These are phyloP conservation scores for Pseudogymnoascus sp. DNA, from an alignment of 2,329 filamentous ascomycete genomes.

Conservation along the genomic window DNA sequence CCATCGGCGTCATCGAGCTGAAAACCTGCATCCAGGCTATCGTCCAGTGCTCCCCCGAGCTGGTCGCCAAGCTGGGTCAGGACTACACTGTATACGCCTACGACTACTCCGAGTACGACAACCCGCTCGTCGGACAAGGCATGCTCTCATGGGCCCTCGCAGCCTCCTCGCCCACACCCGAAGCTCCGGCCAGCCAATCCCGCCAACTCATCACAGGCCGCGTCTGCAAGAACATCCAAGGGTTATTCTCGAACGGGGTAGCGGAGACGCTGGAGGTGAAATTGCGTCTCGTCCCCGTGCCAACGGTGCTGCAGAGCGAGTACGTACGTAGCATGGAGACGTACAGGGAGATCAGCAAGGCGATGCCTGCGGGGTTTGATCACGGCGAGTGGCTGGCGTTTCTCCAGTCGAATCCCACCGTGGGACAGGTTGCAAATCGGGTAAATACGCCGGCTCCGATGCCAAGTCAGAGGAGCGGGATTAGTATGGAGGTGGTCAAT, in stretches of 20 bases:
- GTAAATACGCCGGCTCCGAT: slow-evolving; percentile 20
- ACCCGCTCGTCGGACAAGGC: slow-evolving; percentile 87
- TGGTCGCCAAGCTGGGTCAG: slow-evolving; percentile 61
- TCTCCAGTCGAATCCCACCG: slow-evolving; percentile 58
- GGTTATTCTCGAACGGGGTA: slow-evolving; percentile 72
- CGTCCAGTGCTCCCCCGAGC: slow-evolving; percentile 70
- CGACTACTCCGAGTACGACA: slow-evolving; percentile 93
- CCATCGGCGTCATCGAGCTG: slow-evolving; percentile 79
- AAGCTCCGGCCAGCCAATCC: slow-evolving; percentile 49
- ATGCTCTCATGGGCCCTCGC: slow-evolving; percentile 81
- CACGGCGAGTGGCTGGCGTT: slow-evolving; percentile 72
- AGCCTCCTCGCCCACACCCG: slow-evolving; percentile 43
- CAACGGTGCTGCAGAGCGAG: slow-evolving; percentile 48
- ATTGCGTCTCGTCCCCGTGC: slow-evolving; percentile 72
- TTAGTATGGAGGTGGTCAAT: slow-evolving; percentile 28
- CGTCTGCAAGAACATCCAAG: slow-evolving; percentile 77
- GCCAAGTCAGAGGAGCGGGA: slow-evolving; percentile 18
- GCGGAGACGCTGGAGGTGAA: slow-evolving; percentile 91
- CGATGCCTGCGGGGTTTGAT: slow-evolving; percentile 55
- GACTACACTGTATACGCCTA: slow-evolving; percentile 95
- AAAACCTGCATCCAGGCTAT: slow-evolving; percentile 82
- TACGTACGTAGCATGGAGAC: slow-evolving; percentile 53
- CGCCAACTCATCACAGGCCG: slow-evolving; percentile 76
- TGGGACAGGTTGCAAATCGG: slow-evolving; percentile 31
- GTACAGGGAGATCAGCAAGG: slow-evolving; percentile 49